Evolutionary conservation across 495 filamentous ascomycete genomes (phyloP).

Genomic region (Xylaria palmicola): DNA sequence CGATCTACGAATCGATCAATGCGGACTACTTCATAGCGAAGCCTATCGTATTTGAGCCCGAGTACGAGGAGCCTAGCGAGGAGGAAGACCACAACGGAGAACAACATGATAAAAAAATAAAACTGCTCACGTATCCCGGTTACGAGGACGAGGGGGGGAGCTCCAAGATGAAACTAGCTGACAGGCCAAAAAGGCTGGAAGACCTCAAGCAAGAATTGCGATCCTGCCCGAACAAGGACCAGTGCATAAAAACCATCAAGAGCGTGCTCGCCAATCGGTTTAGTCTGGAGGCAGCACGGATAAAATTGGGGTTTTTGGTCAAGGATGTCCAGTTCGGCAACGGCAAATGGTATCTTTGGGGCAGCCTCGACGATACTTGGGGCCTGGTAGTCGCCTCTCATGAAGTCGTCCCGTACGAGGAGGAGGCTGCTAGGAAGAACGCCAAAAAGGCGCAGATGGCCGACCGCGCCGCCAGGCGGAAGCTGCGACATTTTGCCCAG

Average conservation of each 20-base stretch:
- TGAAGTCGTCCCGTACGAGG: conserved; percentile 7
- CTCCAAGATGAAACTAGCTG: background rate
- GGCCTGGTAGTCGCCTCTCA: conserved; percentile 2
- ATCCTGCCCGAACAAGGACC: background rate
- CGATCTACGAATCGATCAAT: conserved; percentile 4
- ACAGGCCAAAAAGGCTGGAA: background rate
- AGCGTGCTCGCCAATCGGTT: background rate
- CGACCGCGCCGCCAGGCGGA: background rate
- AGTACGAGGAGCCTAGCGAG: background rate
- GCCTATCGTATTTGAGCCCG: background rate
- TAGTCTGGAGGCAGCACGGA: background rate
- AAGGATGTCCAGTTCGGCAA: conserved; percentile 1
- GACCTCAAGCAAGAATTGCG: conserved; percentile 2
- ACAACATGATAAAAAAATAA: background rate
- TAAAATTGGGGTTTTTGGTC: background rate
- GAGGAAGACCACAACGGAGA: background rate
- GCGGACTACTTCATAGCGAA: background rate
- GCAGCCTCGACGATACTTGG: conserved; percentile 7
- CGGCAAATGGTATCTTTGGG: conserved; percentile 8
- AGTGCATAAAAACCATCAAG: conserved; percentile 4
- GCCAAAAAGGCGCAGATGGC: background rate
- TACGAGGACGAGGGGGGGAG: background rate
- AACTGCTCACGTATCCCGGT: background rate
- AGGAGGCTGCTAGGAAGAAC: background rate
- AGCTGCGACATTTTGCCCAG: conserved; percentile 8